Conservation (phyloP, 768 basidiomycete species). For the Cystobasidium tubakii region DNA sequence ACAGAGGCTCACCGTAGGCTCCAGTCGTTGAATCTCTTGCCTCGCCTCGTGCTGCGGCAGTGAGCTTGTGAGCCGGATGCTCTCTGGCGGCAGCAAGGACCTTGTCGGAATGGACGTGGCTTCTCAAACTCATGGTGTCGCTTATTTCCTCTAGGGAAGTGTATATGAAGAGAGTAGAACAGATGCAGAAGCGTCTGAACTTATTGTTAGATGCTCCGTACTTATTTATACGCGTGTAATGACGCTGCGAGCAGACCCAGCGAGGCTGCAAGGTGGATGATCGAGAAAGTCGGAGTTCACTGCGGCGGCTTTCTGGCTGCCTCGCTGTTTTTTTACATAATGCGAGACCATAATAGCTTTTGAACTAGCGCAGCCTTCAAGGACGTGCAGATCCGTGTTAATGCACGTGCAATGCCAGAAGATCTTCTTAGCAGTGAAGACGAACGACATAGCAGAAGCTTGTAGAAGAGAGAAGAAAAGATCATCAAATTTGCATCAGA, state of each 20-base stretch:
- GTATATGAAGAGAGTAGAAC: neutral
- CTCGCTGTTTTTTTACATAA: neutral
- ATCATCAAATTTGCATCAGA: neutral
- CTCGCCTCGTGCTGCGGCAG: neutral
- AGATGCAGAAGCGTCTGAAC: neutral
- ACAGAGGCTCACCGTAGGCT: neutral
- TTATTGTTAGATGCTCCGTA: neutral
- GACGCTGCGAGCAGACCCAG: neutral
- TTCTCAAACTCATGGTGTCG: conserved; percentile 1
- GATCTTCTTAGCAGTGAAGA: neutral
- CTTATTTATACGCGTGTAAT: neutral
- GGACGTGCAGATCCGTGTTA: neutral
- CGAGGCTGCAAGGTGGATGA: neutral
- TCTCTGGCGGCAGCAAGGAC: conserved; percentile 10
- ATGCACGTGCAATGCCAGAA: neutral
- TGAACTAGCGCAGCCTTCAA: neutral
- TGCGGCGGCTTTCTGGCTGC: neutral
- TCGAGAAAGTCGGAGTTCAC: neutral
- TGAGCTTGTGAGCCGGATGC: conserved; percentile 9
- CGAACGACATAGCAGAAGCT: neutral
- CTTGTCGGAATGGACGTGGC: conserved; percentile 6
- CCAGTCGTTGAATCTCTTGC: neutral
- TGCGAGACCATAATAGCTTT: neutral
- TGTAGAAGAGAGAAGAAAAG: neutral
- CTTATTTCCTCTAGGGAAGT: neutral